Evolutionary conservation across 257 asterid species (phyloP), one percentile per base, ranked within the genome.

Genomic region (Craterostigma plantagineum): DNA sequence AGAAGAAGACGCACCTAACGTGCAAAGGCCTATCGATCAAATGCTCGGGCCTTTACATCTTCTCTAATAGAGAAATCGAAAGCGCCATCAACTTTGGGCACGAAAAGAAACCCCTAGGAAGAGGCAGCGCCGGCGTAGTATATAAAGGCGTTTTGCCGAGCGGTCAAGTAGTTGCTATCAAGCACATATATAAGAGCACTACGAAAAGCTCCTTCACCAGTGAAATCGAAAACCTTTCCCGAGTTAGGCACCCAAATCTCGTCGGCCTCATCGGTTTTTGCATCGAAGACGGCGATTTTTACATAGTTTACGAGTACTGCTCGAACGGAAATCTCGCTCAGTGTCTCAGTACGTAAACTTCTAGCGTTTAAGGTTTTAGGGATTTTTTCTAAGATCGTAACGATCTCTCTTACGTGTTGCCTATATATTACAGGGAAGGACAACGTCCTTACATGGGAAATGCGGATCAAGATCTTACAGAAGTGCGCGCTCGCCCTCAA

Each of bases 71-170:
- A 11, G 94, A 82, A 65, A 70, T 82, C 11, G 72, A 70, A 45
- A 72, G 64, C 0, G 91, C 92, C 2, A 66, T 78, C 1, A 64
- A 63, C 57, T 64, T 63, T 33, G 63, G 65, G 0, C 37, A 34
- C 1, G 79, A 68, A 51, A 78, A 63, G 67, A 63, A 51, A 48
- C 69, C 56, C 60, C 67, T 78, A 0, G 94, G 91, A 46, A 69
- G 84, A n/a, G 94, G 94, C 38, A 78, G 94, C 48, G 85, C 94
- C 8, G 92, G 94, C 45, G 50, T 52, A 42, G 94, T 82, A 8
- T 82, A 54, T 65, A 75, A 75, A 50, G 92, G 92, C 41, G 54
- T 75, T 65, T 70, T 82, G 18, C 94, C 92, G 0, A 82, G 92
- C 16, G 94, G 94, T 51, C 92, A 82, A 37, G 51, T 63, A 11